Percentiles rank a stretch among this genome's conserved stretches.
Evolutionary conservation across 1,284 basidiomycete species (phyloP).

Genomic region (Leccinum griseonigrum): DNA sequence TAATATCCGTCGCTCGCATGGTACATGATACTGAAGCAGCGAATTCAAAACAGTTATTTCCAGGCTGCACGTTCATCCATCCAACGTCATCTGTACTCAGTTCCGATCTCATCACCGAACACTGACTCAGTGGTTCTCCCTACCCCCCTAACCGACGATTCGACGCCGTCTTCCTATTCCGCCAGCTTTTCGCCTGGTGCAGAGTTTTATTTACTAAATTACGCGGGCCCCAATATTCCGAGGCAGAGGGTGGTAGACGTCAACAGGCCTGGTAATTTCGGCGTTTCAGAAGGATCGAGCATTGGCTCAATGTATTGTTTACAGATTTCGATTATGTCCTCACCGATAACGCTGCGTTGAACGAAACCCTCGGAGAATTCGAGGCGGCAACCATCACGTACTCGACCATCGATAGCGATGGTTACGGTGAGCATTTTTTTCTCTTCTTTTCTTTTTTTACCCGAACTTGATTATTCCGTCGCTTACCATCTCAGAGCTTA

Average conservation of each 20-base stretch:
- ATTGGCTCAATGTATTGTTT: conserved; percentile 9
- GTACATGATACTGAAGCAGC: conserved; percentile 17
- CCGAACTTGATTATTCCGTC: conserved; percentile 13
- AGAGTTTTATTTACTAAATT: conserved; percentile 82
- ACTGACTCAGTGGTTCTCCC: conserved; percentile 37
- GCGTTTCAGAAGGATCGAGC: neutral
- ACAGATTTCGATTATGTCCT: conserved; percentile 63
- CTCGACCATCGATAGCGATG: conserved; percentile 75
- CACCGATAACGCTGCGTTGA: conserved; percentile 72
- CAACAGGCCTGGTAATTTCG: conserved; percentile 52
- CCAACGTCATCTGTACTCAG: conserved; percentile 82
- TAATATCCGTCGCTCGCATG: conserved; percentile 25
- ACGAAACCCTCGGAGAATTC: conserved; percentile 67
- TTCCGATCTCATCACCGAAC: conserved; percentile 53
- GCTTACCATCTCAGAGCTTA: conserved; percentile 57
- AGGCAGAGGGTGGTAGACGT: conserved; percentile 81
- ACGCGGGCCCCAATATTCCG: conserved; percentile 82
- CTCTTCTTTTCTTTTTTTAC: neutral
- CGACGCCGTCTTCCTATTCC: conserved; percentile 60
- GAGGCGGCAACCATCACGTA: conserved; percentile 70
- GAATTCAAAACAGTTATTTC: conserved; percentile 67
- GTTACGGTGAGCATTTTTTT: conserved; percentile 58
- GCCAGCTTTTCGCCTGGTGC: conserved; percentile 79
- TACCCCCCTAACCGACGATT: conserved; percentile 65
- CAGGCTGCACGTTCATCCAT: conserved; percentile 82